Evolutionary conservation across 2,329 filamentous ascomycete genomes (phyloP).

Genomic region (Phaeosphaeriaceae sp.): DNA sequence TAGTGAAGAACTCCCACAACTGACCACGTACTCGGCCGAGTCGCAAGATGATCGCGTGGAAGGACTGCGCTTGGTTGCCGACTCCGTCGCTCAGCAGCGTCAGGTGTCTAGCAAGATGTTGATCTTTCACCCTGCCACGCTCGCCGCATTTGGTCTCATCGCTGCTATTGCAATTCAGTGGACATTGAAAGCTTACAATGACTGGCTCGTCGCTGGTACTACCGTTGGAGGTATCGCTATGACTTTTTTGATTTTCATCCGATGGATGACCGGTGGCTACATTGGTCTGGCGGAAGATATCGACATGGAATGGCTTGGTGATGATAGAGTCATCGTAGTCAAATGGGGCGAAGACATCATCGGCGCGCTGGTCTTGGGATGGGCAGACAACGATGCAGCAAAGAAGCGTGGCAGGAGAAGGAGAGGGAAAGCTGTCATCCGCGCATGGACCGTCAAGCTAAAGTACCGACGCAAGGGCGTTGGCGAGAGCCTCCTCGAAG

Average conservation of each 20-base stretch:
- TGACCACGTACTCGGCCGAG: slow-evolving; percentile 63
- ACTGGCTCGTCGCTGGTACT: slow-evolving; percentile 63
- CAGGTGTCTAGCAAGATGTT: slow-evolving; percentile 69
- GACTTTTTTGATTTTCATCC: slow-evolving; percentile 66
- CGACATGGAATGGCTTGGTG: slow-evolving; percentile 67
- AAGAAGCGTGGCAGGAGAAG: slow-evolving; percentile 54
- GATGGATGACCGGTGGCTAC: slow-evolving; percentile 68
- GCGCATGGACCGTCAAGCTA: slow-evolving; percentile 80
- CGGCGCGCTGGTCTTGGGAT: slow-evolving; percentile 71
- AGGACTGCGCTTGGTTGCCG: slow-evolving; percentile 75
- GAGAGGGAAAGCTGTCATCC: slow-evolving; percentile 73
- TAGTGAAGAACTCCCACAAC: slow-evolving; percentile 56
- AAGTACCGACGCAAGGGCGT: slow-evolving; percentile 74
- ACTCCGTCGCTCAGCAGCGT: slow-evolving; percentile 82
- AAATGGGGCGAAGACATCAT: slow-evolving; percentile 73
- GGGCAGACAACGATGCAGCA: slow-evolving; percentile 59
- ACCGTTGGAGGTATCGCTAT: slow-evolving; percentile 68
- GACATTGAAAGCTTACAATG: slow-evolving; percentile 51
- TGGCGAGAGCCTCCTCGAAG: slow-evolving; percentile 73
- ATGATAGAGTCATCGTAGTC: slow-evolving; percentile 63
- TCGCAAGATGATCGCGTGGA: slow-evolving; percentile 66
- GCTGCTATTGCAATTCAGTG: slow-evolving; percentile 49
- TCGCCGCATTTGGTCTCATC: slow-evolving; percentile 49
- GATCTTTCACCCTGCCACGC: slow-evolving; percentile 44
- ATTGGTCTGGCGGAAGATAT: slow-evolving; percentile 66